A percentile compares a stretch with the other conserved stretches of the same genome.
These are phyloP conservation scores for Tetragonia tetragonoides DNA, from an alignment of 148 eudicot species.

Conservation along the genomic window DNA sequence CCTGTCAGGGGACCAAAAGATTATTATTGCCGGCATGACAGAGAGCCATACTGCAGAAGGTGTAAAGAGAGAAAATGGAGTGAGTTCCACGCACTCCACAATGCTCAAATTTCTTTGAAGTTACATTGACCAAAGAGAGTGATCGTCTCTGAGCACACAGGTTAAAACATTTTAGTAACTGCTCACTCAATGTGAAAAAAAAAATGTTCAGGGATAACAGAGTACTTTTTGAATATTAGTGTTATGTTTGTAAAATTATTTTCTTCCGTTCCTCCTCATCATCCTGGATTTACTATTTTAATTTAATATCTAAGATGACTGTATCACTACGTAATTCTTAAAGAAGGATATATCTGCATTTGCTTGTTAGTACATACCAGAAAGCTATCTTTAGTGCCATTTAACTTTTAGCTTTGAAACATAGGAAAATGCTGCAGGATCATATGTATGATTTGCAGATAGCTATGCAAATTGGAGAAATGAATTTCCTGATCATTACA, in stretches of 20 bases:
- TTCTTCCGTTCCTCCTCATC: no score
- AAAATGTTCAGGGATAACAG: not conserved
- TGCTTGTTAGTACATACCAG: no score
- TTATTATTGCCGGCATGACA: slow-evolving; percentile 8
- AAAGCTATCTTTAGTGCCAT: not conserved
- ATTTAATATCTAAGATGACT: no score
- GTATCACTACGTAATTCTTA: no score
- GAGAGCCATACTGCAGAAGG: not conserved
- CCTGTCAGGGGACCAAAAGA: slow-evolving; percentile 42
- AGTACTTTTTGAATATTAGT: no score
- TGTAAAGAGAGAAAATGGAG: not conserved
- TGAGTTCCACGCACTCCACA: not conserved
- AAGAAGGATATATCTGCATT: no score
- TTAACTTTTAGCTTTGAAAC: not conserved
- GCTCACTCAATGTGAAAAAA: not conserved
- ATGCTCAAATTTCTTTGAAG: not conserved
- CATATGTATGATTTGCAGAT: not conserved
- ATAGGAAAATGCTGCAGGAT: not conserved
- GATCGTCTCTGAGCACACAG: not conserved
- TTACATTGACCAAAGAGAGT: not conserved
- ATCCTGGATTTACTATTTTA: no score
- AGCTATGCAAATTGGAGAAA: not conserved
- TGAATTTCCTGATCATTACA: not conserved
- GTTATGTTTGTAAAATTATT: no score
- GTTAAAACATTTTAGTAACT: not conserved